A percentile compares a stretch with the other conserved stretches of the same genome.
Evolutionary conservation across 192 early-diverging fungal species (phyloP).

Genomic region (Backusella westeae): DNA sequence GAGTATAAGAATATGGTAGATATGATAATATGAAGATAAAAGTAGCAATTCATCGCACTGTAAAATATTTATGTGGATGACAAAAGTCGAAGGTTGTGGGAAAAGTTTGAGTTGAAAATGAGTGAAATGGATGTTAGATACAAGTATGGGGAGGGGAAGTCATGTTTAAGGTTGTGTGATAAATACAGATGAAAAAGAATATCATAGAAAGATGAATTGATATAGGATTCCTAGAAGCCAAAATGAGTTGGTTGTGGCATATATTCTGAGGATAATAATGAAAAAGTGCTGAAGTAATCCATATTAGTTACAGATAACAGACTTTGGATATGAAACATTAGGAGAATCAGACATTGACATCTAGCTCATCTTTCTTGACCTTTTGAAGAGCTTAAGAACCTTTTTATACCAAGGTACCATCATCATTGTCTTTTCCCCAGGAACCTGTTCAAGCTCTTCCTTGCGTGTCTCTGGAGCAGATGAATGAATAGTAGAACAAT

Average conservation of each 20-base stretch:
- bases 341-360: not conserved
- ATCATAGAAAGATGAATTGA: not conserved
- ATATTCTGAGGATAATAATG: not conserved
- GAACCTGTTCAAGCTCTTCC: not conserved
- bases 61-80: not conserved
- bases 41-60: not conserved
- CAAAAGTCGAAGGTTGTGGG: not conserved
- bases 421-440: not conserved
- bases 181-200: not conserved
- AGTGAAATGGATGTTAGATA: constrained; percentile 1
- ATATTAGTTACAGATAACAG: not conserved
- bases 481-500: not conserved
- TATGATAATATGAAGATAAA: not conserved
- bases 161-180: not conserved
- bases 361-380: not conserved
- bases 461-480: not conserved
- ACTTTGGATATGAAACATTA: not conserved
- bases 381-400: not conserved
- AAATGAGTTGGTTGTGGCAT: not conserved
- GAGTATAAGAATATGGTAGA: not conserved
- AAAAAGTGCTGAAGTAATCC: not conserved
- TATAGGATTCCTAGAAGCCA: not conserved
- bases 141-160: not conserved
- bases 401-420: not conserved
- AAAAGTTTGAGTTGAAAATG: not conserved